Evolutionary conservation across 805 yeast species (phyloP).

Genomic region (Metschnikowia hibisci): DNA sequence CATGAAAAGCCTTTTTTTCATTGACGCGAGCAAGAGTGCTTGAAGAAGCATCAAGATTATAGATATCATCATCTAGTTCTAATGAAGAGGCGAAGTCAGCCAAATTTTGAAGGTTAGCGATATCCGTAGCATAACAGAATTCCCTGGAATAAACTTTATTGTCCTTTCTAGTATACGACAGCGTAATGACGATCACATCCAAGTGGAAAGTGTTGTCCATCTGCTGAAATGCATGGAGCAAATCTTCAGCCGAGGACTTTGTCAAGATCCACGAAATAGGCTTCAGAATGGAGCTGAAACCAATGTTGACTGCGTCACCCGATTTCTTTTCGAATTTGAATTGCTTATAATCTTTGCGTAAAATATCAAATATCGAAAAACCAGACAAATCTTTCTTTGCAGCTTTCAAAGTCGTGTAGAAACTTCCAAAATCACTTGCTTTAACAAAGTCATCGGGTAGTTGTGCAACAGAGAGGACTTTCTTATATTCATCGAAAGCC

Average conservation of each 20-base stretch:
- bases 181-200: slow-evolving; percentile 33
- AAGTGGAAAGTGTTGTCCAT: slow-evolving; percentile 21
- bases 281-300: slow-evolving; percentile 74
- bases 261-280: slow-evolving; percentile 51
- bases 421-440: neutral
- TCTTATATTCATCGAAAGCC: slow-evolving; percentile 40
- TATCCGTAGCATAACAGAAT: slow-evolving; percentile 26
- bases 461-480: slow-evolving; percentile 12
- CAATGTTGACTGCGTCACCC: slow-evolving; percentile 40
- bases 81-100: slow-evolving; percentile 21
- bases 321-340: slow-evolving; percentile 39
- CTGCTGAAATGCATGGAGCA: slow-evolving; percentile 21
- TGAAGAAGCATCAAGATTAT: slow-evolving; percentile 18
- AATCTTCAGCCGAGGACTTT: slow-evolving; percentile 22
- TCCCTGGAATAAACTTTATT: slow-evolving; percentile 32
- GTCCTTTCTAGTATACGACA: slow-evolving; percentile 36
- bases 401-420: slow-evolving; percentile 27
- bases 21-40: slow-evolving; percentile 15
- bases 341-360: slow-evolving; percentile 82
- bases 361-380: slow-evolving; percentile 54
- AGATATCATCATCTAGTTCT: slow-evolving; percentile 24
- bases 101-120: slow-evolving; percentile 17
- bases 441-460: slow-evolving; percentile 14
- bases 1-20: slow-evolving; percentile 16
- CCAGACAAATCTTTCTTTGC: slow-evolving; percentile 68